phyloP scores from a whole-genome alignment of 257 asterid genomes.

The Solanum paucissectum region DNA sequence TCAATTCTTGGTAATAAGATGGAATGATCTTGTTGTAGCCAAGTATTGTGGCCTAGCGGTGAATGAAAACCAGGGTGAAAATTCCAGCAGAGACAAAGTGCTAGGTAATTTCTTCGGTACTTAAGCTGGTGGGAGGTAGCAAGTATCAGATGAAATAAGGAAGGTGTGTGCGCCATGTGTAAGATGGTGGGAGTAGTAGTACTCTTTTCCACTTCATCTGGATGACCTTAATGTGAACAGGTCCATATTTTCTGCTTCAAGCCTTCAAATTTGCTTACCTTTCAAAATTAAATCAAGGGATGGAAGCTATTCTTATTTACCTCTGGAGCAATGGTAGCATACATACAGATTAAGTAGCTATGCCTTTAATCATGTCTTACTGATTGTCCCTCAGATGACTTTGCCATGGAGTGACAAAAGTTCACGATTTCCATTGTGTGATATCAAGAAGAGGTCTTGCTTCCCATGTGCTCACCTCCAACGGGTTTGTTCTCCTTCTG shows the following conservation, averaged over 20 bases:
- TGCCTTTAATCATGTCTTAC: constrained; percentile 2
- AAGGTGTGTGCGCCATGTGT: background rate
- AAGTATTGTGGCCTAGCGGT: background rate
- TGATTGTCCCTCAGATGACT: constrained; percentile 21
- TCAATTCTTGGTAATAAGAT: background rate
- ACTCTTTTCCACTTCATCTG: background rate
- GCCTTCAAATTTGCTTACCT: background rate
- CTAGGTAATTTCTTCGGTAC: background rate
- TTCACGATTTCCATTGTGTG: constrained; percentile 1
- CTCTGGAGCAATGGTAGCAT: background rate
- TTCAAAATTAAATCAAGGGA: background rate
- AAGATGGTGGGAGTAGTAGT: background rate
- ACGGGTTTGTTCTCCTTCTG: background rate
- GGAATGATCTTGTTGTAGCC: background rate
- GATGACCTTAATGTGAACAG: background rate
- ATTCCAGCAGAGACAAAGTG: background rate
- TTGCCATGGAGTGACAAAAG: constrained; percentile 16
- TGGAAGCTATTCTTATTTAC: background rate
- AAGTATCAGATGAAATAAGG: background rate
- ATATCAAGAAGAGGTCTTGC: constrained; percentile 11
- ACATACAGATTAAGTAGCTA: background rate
- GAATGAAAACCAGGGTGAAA: background rate
- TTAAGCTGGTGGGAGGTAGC: background rate
- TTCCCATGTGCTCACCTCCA: background rate
- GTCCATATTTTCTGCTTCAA: background rate